These are phyloP conservation scores for Aspergillus ellipticus DNA, from an alignment of 495 filamentous ascomycete genomes.

Conservation along the genomic window DNA sequence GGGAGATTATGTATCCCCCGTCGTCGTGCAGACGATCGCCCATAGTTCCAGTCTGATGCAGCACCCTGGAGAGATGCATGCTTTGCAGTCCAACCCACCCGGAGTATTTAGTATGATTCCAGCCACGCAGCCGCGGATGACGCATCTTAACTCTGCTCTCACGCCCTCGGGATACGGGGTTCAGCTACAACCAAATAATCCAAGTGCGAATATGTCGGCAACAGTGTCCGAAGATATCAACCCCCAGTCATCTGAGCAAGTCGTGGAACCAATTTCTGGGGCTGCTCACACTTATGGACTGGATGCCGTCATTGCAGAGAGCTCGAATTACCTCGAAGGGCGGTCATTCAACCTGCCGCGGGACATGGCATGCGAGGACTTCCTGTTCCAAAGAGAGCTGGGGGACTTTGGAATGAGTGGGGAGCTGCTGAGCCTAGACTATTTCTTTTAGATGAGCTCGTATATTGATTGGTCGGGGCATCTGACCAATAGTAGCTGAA, in stretches of 20 bases:
- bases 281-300: background rate
- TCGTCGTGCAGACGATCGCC: background rate
- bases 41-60: background rate
- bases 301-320: background rate
- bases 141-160: background rate
- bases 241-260: background rate
- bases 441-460: background rate
- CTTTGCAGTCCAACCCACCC: background rate
- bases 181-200: background rate
- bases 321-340: background rate
- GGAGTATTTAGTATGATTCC: background rate
- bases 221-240: background rate
- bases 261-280: background rate
- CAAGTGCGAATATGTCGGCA: background rate
- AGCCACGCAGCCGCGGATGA: background rate
- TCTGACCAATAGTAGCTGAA: too few species aligned
- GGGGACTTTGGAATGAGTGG: background rate
- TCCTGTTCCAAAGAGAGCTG: background rate
- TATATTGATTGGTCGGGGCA: background rate
- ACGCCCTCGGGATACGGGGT: background rate
- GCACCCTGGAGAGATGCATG: background rate
- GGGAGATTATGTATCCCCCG: background rate
- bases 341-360: conserved; percentile 4
- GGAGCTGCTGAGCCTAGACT: background rate
- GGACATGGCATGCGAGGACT: background rate